Evolutionary conservation across 345 rosid genomes (phyloP), one percentile per base, ranked within the genome.

Genomic region (Aegle marmelos): DNA sequence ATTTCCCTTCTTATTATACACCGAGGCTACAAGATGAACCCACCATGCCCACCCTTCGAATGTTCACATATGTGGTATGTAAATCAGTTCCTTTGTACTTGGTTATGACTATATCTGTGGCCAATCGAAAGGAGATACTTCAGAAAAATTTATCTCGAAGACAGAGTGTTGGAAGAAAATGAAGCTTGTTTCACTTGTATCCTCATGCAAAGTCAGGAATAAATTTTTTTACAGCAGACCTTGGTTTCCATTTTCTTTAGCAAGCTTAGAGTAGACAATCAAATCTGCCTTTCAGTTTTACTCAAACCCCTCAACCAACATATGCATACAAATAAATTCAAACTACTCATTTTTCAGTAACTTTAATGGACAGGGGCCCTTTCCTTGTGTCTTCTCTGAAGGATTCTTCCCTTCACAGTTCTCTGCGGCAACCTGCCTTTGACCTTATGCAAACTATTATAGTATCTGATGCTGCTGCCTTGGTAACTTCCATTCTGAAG

Each of bases 11-110:
- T 96, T 80, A 91, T 94, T 73, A 80, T 96, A 77, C 93, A 86
- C 73, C 90, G 97, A 84, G 99, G 99, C 70, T 96, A 96, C 88
- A 89, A 79, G 87, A 96, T 96, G 99, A 90, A 89, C 84, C 99
- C 97, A 30, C 97, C 98, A 34, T 91, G 91, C 81, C 98, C 99
- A 60, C 95, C 98, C 68, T 94, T 87, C 92, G 99, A 96, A 79
- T 96, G 99, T 85, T 90, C 94, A 68, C 99, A 94, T 81, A 96
- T 92, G 94, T 96, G 99, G 98, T 96, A 84, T 70, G 96, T 77
- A 63, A 54, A 62, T 13, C 74, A 64, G 54, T 36, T 39, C 72
- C 81, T 67, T 6, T 48, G 24, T 68, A 39, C 27, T 76, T 22
- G 27, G 30, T 24, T 48, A 62, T 41, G n/a, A 14, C 34, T 28